Evolutionary conservation across 2,329 filamentous ascomycete genomes (phyloP), one percentile per base, ranked within the genome.

Genomic region (Cordyceps pruinosa): DNA sequence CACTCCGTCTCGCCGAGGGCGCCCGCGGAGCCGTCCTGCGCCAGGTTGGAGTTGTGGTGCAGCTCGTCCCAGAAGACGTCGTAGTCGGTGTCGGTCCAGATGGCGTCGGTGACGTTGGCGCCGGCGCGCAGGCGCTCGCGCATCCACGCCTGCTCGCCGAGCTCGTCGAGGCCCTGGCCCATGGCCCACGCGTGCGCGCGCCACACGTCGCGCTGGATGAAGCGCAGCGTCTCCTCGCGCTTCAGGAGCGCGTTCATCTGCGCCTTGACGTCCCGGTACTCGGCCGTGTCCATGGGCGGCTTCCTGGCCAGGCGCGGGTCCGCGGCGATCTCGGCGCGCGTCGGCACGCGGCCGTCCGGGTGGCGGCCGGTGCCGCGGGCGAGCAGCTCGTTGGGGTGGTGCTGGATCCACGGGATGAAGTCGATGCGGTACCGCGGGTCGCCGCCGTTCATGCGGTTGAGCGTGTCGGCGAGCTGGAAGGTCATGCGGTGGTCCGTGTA

Each of bases 401-500:
- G 66, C 58, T 77, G 72, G 8, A 75, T 65, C 68, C 72, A 77
- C 0, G 70, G 69, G 26, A 75, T 74, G 51, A 76, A 76, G 42
- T 73, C 68, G 51, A 76, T 56, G 68, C 12, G 67, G 64, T 13
- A 74, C 63, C 6, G 52, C 25, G 41, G 57, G 8, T 70, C 62
- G 30, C 69, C 61, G 4, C 59, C 56, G 60, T 76, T 77, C 59
- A 75, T 64, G 44, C 67, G 57, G 58, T 76, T 76, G 30, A 77
- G 64, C n/a, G 67, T 65, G 7, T 68, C 69, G 3, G 69, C 73
- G 7, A 76, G 63, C 60, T 76, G 71, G 41, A 75, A 76, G 1
- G 73, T 69, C 67, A 76, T 71, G 26, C 66, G 68, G 53, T 76
- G 73, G 49, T 76, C 74, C 51, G 70, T 69, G 57, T 75, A 72